These are phyloP conservation scores for Emericellopsis cladophorae DNA, from an alignment of 2,329 filamentous ascomycete genomes.

Conservation along the genomic window DNA sequence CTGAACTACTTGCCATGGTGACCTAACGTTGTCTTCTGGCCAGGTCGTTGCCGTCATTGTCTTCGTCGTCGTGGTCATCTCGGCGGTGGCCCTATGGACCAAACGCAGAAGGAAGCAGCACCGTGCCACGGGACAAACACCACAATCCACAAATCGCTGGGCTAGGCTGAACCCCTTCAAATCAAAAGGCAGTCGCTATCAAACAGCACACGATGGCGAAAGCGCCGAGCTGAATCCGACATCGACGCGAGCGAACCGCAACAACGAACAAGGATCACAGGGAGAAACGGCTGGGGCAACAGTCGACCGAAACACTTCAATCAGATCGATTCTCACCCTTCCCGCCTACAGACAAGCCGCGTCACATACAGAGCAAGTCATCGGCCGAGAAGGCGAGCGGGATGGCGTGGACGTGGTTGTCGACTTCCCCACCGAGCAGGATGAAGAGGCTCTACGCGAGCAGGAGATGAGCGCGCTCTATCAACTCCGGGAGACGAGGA, in stretches of 20 bases:
- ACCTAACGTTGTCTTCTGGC: too few species aligned
- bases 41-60: neutral
- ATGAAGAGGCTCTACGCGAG: slow-evolving; percentile 67
- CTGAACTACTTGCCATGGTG: too few species aligned
- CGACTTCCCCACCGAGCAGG: slow-evolving; percentile 69
- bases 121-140: neutral
- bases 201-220: slow-evolving; percentile 1
- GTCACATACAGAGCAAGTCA: slow-evolving; percentile 63
- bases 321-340: slow-evolving; percentile 89
- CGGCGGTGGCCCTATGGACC: neutral
- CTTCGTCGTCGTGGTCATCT: neutral
- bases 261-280: slow-evolving; percentile 4
- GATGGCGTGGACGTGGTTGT: slow-evolving; percentile 85
- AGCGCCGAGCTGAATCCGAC: slow-evolving; percentile 1
- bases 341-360: slow-evolving; percentile 70
- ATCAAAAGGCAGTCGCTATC: neutral
- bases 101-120: neutral
- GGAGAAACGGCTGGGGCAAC: slow-evolving; percentile 17
- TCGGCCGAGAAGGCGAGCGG: slow-evolving; percentile 82
- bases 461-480: slow-evolving; percentile 89
- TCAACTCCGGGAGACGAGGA: slow-evolving; percentile 70
- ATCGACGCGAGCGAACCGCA: slow-evolving; percentile 1
- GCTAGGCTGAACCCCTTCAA: neutral
- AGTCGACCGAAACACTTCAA: slow-evolving; percentile 71
- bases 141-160: neutral